Evolutionary conservation across 371 early-diverging fungal genomes (phyloP).

Genomic region (Parasitella parasitica): DNA sequence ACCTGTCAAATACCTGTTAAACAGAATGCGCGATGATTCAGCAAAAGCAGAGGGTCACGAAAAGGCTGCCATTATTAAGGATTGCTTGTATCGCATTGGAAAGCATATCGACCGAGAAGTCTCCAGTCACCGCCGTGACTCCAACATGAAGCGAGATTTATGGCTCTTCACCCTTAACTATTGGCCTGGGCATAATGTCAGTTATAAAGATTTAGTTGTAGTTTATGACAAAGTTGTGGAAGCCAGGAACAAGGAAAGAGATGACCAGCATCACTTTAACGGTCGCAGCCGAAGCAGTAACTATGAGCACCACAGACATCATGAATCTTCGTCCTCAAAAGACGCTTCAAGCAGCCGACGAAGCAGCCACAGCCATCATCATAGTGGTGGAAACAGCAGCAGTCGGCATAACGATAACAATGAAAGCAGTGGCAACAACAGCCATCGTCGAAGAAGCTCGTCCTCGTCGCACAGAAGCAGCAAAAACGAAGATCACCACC

Average conservation of each 20-base stretch:
- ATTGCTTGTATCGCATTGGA: constrained; percentile 63
- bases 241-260: not conserved
- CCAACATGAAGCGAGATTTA: constrained; percentile 34
- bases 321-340: not conserved
- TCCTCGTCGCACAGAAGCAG: constrained; percentile 9
- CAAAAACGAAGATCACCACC: constrained; percentile 5
- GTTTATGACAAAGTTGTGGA: constrained; percentile 51
- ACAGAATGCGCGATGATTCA: constrained; percentile 49
- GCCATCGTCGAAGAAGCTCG: constrained; percentile 3
- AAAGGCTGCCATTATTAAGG: constrained; percentile 61
- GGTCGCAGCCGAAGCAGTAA: not conserved
- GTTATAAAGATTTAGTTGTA: constrained; percentile 50
- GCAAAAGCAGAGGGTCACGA: constrained; percentile 44
- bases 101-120: constrained; percentile 53
- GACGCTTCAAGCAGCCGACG: not conserved
- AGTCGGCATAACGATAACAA: too few species aligned
- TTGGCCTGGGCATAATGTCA: constrained; percentile 58
- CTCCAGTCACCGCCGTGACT: not conserved
- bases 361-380: constrained; percentile 1
- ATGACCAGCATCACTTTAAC: not conserved
- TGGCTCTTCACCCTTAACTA: constrained; percentile 66
- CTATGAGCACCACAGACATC: not conserved
- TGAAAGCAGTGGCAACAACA: not conserved
- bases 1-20: constrained; percentile 12
- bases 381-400: not conserved